Conservation (phyloP, 352 stramenopile genomes). For the Phytophthora pseudosyringae region DNA sequence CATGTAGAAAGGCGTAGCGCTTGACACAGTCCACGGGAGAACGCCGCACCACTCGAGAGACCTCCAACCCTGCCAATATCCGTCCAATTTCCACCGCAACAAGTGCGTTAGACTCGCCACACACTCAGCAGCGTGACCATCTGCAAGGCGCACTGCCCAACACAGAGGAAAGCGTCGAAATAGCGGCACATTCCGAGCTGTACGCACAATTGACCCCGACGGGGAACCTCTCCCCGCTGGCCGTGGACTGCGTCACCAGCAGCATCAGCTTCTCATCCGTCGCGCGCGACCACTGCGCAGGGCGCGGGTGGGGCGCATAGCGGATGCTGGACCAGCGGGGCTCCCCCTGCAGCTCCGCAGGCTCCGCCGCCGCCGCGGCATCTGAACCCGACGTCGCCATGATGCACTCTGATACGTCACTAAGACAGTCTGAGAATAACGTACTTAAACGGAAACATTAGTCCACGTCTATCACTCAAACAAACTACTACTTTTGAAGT, state of each 20-base stretch:
- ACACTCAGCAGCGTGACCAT: background rate
- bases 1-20: conserved; percentile 77
- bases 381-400: conserved; percentile 21
- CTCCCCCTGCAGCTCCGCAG: conserved; percentile 65
- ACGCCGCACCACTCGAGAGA: conserved; percentile 58
- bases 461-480: background rate
- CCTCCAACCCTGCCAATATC: conserved; percentile 62
- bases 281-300: conserved; percentile 48
- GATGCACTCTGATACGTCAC: conserved; percentile 3
- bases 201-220: conserved; percentile 86
- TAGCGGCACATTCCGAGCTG: background rate
- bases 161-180: background rate
- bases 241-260: conserved; percentile 71
- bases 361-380: conserved; percentile 19
- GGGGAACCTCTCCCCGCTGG: conserved; percentile 79
- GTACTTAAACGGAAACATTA: conserved; percentile 12
- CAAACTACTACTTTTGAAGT: too few relatives aligned
- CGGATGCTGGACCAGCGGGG: conserved; percentile 74
- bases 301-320: conserved; percentile 34
- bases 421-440: conserved; percentile 13
- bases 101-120: conserved; percentile 15
- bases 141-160: background rate
- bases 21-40: conserved; percentile 85
- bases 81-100: conserved; percentile 19
- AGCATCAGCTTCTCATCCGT: conserved; percentile 69